phyloP scores from a whole-genome alignment of 208 protist genomes.

The Crithidia thermophila region DNA sequence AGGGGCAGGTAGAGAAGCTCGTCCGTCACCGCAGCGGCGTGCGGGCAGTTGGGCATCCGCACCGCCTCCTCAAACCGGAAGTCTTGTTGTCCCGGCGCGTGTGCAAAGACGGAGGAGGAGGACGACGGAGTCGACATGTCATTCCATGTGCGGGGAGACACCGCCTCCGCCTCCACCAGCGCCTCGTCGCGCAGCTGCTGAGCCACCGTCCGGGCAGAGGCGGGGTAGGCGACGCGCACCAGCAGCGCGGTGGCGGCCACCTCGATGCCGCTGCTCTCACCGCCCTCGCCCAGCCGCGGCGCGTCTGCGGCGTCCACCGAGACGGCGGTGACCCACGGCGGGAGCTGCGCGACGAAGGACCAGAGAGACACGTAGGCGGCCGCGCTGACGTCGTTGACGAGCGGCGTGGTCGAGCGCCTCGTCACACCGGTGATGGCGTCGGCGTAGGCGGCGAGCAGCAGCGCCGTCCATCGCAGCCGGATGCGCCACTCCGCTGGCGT shows the following conservation, averaged over 20 bases:
- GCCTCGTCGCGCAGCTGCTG: slow-evolving; percentile 24
- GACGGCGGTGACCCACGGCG: slow-evolving; percentile 28
- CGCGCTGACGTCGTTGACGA: background rate
- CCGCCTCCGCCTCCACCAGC: slow-evolving; percentile 20
- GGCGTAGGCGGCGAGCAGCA: slow-evolving; percentile 19
- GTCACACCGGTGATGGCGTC: background rate
- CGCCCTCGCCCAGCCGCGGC: background rate
- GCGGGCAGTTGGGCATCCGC: slow-evolving; percentile 43
- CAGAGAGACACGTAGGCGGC: slow-evolving; percentile 32
- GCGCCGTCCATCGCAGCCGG: slow-evolving; percentile 26
- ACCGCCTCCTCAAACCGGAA: slow-evolving; percentile 33
- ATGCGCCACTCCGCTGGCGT: slow-evolving; percentile 27
- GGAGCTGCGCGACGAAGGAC: slow-evolving; percentile 34
- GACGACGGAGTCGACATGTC: background rate
- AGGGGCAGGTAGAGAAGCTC: slow-evolving; percentile 53
- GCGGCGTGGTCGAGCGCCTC: background rate
- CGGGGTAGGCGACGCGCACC: slow-evolving; percentile 25
- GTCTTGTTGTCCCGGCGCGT: too few species aligned
- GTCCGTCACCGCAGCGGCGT: slow-evolving; percentile 25
- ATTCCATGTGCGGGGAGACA: slow-evolving; percentile 13
- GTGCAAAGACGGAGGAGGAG: background rate
- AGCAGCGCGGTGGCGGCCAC: slow-evolving; percentile 27
- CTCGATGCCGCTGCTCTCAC: slow-evolving; percentile 19
- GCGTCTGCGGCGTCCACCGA: slow-evolving; percentile 15
- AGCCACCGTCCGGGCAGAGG: slow-evolving; percentile 15